Conservation (phyloP, 169 alveolate genomes). For the Ichthyophthirius multifiliis region DNA sequence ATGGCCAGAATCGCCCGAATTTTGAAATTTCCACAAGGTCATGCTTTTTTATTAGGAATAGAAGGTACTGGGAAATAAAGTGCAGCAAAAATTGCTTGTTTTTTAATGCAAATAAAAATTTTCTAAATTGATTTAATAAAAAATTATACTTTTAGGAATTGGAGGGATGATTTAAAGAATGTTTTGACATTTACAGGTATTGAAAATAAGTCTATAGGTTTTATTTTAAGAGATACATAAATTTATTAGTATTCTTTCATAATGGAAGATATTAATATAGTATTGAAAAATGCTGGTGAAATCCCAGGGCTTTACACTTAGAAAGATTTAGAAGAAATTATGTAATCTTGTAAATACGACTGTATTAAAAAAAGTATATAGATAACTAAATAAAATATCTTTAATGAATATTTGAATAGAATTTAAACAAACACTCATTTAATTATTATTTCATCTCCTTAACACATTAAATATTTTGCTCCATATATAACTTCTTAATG, state of each 20-base stretch:
- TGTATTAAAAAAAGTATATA: conserved; percentile 84
- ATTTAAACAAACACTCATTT: conserved; percentile 91
- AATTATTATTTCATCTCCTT: conserved; percentile 90
- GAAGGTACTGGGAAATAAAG: conserved; percentile 93
- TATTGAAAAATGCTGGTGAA: conserved; percentile 91
- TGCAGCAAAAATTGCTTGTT: conserved; percentile 84
- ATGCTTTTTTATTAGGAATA: conserved; percentile 89
- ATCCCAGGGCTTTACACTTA: conserved; percentile 87
- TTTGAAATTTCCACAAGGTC: conserved; percentile 87
- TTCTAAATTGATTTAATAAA: conserved; percentile 91
- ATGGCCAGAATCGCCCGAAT: conserved; percentile 89
- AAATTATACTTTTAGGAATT: conserved; percentile 85
- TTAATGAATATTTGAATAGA: conserved; percentile 85
- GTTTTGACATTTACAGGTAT: conserved; percentile 90
- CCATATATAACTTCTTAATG: conserved; percentile 54
- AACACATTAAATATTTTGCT: conserved; percentile 85
- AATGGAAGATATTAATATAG: conserved; percentile 93
- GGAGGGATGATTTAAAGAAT: conserved; percentile 92
- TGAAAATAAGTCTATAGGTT: conserved; percentile 87
- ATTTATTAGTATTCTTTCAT: conserved; percentile 86
- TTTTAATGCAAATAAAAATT: conserved; percentile 79
- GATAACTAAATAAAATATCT: conserved; percentile 91
- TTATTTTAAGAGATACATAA: conserved; percentile 93
- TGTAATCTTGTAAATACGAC: conserved; percentile 78
- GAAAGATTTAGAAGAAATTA: conserved; percentile 74